Base-by-base conservation (phyloP, 1,139 yeast genomes). In the Suhomyces ambrosiae region DNA sequence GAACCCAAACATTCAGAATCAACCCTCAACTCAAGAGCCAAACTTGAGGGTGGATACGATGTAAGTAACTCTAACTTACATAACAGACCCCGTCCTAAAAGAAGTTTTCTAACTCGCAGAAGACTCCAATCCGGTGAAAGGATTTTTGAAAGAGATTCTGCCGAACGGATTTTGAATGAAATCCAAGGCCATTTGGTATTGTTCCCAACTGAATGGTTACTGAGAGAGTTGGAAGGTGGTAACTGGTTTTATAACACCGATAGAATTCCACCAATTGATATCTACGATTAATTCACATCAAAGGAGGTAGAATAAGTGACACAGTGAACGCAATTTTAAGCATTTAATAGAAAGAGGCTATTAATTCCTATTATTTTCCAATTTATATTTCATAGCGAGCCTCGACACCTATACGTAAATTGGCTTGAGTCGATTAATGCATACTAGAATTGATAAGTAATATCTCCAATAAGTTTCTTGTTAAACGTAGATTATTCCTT, bases 191-290 rank as follows among this genome's bases (percentile, higher is more conserved):
- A 92, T 56, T 65, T 94, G 52, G 97, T 94, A 4, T 57, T 83
- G 18, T 92, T 90, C 70, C 97, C 98, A 0, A 74, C 87, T 0
- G 90, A 88, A 44, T 94, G 98, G 98, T 72, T 94, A 35, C 70
- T 79, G 53, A 77, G 82, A 44, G 98, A 92, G 60, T 77, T 89
- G 33, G 96, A 89, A 39, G 79, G 86, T 5, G 92, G 87, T 16
- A 92, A 94, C 55, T 92, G 97, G 97, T 89, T 89, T 60, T 90
- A 88, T 68, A 87, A 84, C 50, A 83, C 95, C 37, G 99, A 92
- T 58, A 80, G 95, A 56, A 70, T 92, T 31, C 97, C 97, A 7
- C 99, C 99, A 2, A 80, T 92, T 42, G 97, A 92, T 59, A 92
- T 92, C 38, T 92, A 86, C 61, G 95, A 90, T 56, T 92, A 30